Base-by-base conservation (phyloP, 805 yeast species). In the Saccharomycopsis oosterbeekiorum region DNA sequence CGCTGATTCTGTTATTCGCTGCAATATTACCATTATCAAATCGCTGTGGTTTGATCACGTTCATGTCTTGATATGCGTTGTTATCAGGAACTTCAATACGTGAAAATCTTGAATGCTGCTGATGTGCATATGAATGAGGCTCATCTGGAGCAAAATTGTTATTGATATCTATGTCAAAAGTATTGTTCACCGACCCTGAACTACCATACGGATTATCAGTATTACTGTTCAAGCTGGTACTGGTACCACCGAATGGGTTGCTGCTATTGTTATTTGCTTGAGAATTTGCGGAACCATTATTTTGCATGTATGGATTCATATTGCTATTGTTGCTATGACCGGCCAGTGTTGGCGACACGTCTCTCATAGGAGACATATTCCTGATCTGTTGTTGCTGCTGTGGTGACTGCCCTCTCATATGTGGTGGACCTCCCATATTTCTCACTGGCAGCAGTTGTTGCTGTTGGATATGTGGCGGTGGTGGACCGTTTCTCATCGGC, bases 1-100 rank as follows among this genome's bases (percentile, higher is more conserved):
- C 53, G 21, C 53, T 47, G 21, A 47, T 26, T 47, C 53, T 21
- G 24, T 58, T 56, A 34, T 56, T 56, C 14, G 60, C 34, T 15
- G 37, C 57, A 24, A 56, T 54, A 24, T 26, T 59, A 12, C 59
- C 56, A 47, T 63, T 34, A 26, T 37, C 58, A 26, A 47, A 21
- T 5, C 53, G 51, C 58, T 37, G 53, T 26, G 36, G 47, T 40
- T 39, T 37, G 5, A 24, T 39, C 17, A 37, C 47, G 21, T 40
- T 40, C 17, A 40, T 14, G 51, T 56, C 43, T 29, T 39, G 42
- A 41, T 56, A 36, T 6, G 55, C 2, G 15, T 59, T 42, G 15
- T 29, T 58, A 39, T 58, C 51, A 29, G 40, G 24, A 2, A 24
- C 41, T 12, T 39, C 42, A 37, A 24, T 17, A 8, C 21, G 19